These are phyloP conservation scores for Fusarium sp. DNA, from an alignment of 2,329 filamentous ascomycete species.

Conservation along the genomic window DNA sequence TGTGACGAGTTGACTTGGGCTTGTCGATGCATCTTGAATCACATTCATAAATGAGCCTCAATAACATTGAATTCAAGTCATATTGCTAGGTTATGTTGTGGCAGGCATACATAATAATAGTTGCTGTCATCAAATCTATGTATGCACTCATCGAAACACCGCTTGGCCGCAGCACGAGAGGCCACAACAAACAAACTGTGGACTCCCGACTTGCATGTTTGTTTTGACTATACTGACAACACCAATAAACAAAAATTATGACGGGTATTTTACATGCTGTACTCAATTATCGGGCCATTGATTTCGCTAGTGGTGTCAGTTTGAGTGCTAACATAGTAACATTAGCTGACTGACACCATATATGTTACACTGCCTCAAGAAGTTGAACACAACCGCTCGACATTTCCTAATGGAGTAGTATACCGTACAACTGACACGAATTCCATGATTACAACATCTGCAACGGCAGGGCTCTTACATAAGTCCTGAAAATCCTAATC, in stretches of 20 bases:
- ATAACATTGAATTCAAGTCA: no score
- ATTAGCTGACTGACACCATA: background rate
- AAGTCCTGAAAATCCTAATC: no score
- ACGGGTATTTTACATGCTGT: background rate
- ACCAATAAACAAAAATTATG: background rate
- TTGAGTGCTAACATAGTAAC: no score
- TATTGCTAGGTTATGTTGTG: background rate
- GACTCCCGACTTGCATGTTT: background rate
- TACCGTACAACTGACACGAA: background rate
- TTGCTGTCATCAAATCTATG: background rate
- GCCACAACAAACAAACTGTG: conserved; percentile 6
- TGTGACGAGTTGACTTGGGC: no score
- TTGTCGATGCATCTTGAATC: no score
- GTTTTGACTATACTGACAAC: background rate
- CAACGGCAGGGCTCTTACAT: background rate
- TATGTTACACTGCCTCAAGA: background rate
- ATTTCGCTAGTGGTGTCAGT: background rate
- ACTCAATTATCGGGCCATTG: background rate
- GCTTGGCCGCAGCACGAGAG: conserved; percentile 5
- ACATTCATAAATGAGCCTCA: no score
- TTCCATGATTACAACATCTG: background rate
- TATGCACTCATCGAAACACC: background rate
- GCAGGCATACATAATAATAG: no score
- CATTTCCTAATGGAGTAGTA: background rate
- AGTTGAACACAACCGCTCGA: background rate